A percentile compares a stretch with the other conserved stretches of the same genome.
Conservation (phyloP, 225 moss, liverwort and hornwort species). For the Rhytidiadelphus loreus region DNA sequence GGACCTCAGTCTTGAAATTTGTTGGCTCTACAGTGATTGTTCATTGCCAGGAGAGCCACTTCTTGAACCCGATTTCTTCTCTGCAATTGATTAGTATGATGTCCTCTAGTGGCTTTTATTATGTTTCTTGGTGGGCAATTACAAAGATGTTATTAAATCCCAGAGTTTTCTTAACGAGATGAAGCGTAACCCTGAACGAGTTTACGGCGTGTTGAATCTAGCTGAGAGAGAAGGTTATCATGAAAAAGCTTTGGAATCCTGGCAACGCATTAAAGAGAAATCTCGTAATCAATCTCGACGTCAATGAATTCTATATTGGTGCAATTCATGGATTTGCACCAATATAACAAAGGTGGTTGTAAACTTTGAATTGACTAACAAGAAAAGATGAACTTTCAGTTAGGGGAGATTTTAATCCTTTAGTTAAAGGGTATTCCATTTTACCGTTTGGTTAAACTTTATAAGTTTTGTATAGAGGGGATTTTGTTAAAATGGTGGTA, state of each 20-base stretch:
- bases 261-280: no score
- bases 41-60: background rate
- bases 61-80: background rate
- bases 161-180: background rate
- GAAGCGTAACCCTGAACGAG: background rate
- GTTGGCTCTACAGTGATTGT: background rate
- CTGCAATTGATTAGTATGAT: background rate
- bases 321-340: no score
- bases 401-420: no score
- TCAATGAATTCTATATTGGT: no score
- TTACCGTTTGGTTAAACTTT: no score
- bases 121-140: background rate
- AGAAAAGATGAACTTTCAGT: no score
- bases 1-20: background rate
- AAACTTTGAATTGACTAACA: no score
- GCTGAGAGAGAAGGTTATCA: background rate
- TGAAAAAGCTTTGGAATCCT: background rate
- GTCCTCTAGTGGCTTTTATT: accelerated
- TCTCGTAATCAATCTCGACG: background rate
- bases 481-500: no score
- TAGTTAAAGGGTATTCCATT: no score
- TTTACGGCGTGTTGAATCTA: background rate
- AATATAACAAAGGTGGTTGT: no score
- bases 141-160: background rate
- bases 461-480: no score